Base-by-base conservation (phyloP, 2,329 filamentous ascomycete genomes). In the Claviceps africana region DNA sequence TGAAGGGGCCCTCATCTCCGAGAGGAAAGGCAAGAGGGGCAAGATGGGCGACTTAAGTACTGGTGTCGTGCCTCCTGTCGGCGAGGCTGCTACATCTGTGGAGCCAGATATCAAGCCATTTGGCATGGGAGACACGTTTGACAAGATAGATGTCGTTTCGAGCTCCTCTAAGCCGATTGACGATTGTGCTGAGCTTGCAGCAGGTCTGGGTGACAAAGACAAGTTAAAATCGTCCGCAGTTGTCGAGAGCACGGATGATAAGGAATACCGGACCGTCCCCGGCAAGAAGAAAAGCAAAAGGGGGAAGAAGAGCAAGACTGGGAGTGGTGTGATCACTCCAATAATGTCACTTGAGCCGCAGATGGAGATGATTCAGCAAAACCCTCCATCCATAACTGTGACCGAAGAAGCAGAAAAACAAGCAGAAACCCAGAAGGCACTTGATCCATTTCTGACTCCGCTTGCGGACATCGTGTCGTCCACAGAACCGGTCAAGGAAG, bases 211-310 rank as follows among this genome's bases (percentile, higher is more conserved):
- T n/a, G n/a, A 35, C 7, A 6, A 33, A 42, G 30, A 19, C 17
- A 22, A 15, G 10, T 15, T 22, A 31, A 19, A 42, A 13, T 13
- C 37, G 19, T 15, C 48, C 17, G 35, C 30, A 5, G 4, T 42
- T 8, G 33, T 50, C 57, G 64, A 43, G 33, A 47, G 21, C 8
- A 54, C 17, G 4, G 52, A 50, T 43, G 53, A 57, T 21, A 19
- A 39, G 13, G 57, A 58, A 35, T 60, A 61, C 28, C 62, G 59
- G 55, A 64, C 66, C 8, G 56, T 64, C 39, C 64, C 70, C 48
- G 60, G 61, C 52, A 72, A 69, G 55, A 72, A 69, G 55, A 76
- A 74, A 56, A 70, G 64, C 52, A 67, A 66, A 59, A 67, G 67
- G 61, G 67, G 59, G 64, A 70, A 65, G 57, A 61, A 65, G 53